Base-by-base conservation (phyloP, 2,329 filamentous ascomycete species). In the Rugonectria rugulosa region DNA sequence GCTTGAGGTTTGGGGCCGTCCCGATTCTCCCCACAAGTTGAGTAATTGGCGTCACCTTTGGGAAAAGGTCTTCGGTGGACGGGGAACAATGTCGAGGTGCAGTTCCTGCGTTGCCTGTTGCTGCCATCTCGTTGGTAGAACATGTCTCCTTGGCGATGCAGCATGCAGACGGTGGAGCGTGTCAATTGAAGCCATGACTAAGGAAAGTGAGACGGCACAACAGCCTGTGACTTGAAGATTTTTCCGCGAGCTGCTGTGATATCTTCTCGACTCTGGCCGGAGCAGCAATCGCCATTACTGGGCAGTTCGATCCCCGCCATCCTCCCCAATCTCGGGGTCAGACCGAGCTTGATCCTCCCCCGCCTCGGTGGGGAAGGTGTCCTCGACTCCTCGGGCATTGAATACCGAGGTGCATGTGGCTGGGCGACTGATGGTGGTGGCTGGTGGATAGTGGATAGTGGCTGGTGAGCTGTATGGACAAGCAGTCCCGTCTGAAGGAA, bases 11-110 rank as follows among this genome's bases (percentile, higher is more conserved):
- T 53, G 48, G 46, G 24, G 41, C 41, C 37, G 26, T 56, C 49
- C 64, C 64, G 64, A 61, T 66, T 67, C 62, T 66, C 64, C 64
- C 64, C 64, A 66, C 64, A 65, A 31, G 58, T 57, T 63, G 55
- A 41, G 45, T 53, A 56, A 56, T 55, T 52, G 56, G 58, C 45
- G 56, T 59, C 31, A 23, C 55, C 41, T 29, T 48, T 46, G 15
- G 24, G 32, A 17, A 32, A 12, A 40, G 41, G 49, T 42, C 32
- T 34, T 60, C 50, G 58, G 55, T 60, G 47, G 59, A 54, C 56
- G 53, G 48, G 24, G 49, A 45, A n/a, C n/a, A n/a, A 52, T 36
- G 49, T 45, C 27, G 44, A 54, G 44, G 31, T 49, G 42, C 51
- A 44, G 23, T 38, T 38, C 21, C 38, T 21, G 34, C 21, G 10